Conservation (phyloP, 306 rosid species). For the Aeschynomene evenia region DNA sequence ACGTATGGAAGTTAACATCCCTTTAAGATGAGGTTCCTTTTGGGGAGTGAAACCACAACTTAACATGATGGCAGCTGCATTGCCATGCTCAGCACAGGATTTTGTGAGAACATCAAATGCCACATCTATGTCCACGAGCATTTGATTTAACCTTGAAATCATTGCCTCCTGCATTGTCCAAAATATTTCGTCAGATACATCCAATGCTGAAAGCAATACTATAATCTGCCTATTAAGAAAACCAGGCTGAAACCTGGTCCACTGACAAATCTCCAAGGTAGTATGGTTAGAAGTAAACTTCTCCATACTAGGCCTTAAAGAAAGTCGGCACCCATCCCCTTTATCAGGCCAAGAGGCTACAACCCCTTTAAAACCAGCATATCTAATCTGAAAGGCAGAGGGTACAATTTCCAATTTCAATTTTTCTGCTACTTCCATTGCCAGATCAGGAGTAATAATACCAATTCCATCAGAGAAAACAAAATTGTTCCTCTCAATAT, state of each 20-base stretch:
- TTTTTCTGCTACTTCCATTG: conserved; percentile 68
- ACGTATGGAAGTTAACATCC: conserved; percentile 70
- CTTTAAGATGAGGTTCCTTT: conserved; percentile 85
- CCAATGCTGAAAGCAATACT: conserved; percentile 66
- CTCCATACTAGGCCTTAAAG: conserved; percentile 72
- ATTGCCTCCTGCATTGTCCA: conserved; percentile 79
- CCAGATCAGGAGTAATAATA: conserved; percentile 78
- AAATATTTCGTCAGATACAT: conserved; percentile 63
- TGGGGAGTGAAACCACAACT: conserved; percentile 86
- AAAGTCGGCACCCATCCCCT: conserved; percentile 58
- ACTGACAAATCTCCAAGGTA: conserved; percentile 73
- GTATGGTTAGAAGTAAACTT: conserved; percentile 60
- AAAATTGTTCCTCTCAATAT: conserved; percentile 56
- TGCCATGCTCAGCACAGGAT: conserved; percentile 85
- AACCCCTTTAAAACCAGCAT: conserved; percentile 88
- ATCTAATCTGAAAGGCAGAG: conserved; percentile 85
- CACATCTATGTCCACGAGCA: conserved; percentile 60
- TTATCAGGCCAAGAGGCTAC: conserved; percentile 77
- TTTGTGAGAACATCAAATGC: conserved; percentile 75
- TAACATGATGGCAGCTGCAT: conserved; percentile 85
- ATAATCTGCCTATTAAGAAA: conserved; percentile 83
- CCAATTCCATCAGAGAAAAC: conserved; percentile 88
- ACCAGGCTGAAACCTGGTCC: conserved; percentile 94
- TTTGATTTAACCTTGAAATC: conserved; percentile 56
- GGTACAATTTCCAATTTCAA: conserved; percentile 65